Base-by-base conservation (phyloP, 495 filamentous ascomycete species). In the Rhypophila decipiens region DNA sequence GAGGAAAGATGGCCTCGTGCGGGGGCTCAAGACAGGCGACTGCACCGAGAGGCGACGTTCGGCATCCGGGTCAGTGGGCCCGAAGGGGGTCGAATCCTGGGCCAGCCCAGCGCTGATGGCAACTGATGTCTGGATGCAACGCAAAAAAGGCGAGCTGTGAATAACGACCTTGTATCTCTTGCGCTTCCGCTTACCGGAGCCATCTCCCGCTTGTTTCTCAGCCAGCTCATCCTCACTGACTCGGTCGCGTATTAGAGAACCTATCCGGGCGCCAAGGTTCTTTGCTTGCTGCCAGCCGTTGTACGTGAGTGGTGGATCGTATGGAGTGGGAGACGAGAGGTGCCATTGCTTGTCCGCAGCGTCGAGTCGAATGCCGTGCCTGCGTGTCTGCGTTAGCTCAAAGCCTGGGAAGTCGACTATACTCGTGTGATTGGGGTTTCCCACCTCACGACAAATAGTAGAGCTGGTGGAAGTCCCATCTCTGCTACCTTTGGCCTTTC, bases 261-360 rank as follows among this genome's bases (percentile, higher is more conserved):
- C 83, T 46, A 99, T 95, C 33, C 89, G 80, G 15, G 75, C 70
- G 3, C 93, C 93, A 2, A 96, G 71, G 8, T 79, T 80, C 49
- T 84, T 83, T 42, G 85, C 82, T 60, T 96, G 91, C 17, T 78
- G 77, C 90, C 90, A 97, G 37, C 93, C 93, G 50, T 88, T 85
- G 59, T 96, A 97, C 13, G 90, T 96, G 39, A 99, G 76, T 35
- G 94, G 93, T 36, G 93, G 87, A 50, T 99, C 91, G 71, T 97
- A 97, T 4, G 93, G 94, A 3, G 87, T 91, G 3, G 90, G 84
- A 4, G 94, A 95, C n/a, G 87, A 84, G 11, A 96, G 74, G 67
- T 96, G 90, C 93, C 93, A 99, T 65, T 88, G 77, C 59, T 87
- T 86, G 70, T 97, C 89, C 50, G 89, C 88, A 37, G 87, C 87